Evolutionary conservation across 768 basidiomycete species (phyloP), one percentile per base, ranked within the genome.

Genomic region (Termitomyces sp.): DNA sequence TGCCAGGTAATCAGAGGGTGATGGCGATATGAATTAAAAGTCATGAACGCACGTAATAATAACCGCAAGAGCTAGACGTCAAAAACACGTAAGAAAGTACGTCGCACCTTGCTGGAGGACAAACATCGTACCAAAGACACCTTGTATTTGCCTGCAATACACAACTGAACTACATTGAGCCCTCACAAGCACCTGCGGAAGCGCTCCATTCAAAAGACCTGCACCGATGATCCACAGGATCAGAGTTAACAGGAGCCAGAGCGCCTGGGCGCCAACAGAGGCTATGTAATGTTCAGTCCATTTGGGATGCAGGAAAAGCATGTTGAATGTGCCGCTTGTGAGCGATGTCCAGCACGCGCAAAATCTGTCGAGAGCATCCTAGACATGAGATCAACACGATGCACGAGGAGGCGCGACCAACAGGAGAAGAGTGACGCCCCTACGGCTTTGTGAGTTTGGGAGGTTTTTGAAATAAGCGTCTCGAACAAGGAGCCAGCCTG

Each of bases 171-270:
- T 72, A 63, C 86, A 86, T 18, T 68, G 70, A 33, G 68, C 69
- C 29, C 64, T 68, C 55, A 72, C 67, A 50, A 82, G 71, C 44
- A 83, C 58, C 10, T 65, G 69, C 2, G 83, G 81, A 24, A 81
- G 65, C 6, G 82, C 75, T 37, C 73, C 72, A 60, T 83, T 82
- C 47, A 86, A 65, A 24, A 81, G 68, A 0, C 77, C 79, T 4
- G 83, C 75, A 44, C 82, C 81, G 15, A 83, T 72, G 20, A 85
- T 73, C 86, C 85, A 87, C 47, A 85, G 71, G 18, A 80, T 62
- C 83, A 82, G 85, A 15, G 85, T 85, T 1, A 79, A 57, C 29
- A 84, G 68, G 4, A 81, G 68, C 86, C 86, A 87, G 44, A 85
- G 69, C 13, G 75, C 76, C 63, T 87, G 86, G 0, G 82, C 74